Base-by-base conservation (phyloP, 352 stramenopile genomes). In the Globisporangium echinulatum region DNA sequence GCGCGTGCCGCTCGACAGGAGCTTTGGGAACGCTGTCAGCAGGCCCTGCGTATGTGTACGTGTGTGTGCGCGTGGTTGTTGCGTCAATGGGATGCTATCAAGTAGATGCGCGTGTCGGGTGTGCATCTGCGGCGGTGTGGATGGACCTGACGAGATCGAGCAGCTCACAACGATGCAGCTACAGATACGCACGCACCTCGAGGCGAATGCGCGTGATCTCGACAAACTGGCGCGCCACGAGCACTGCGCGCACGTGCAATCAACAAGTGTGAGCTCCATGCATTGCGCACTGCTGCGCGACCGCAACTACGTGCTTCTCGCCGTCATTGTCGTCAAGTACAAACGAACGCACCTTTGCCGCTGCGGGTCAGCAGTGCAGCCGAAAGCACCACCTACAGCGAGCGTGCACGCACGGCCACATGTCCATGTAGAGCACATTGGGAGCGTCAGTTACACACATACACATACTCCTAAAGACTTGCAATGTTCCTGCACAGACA, bases 181-280 rank as follows among this genome's bases (percentile, higher is more conserved):
- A 54, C 25, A 25, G 25, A 25, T 25, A 25, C 25, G 11, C n/a
- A n/a, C 55, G 39, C 58, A 94, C 85, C 86, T 99, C 97, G 37
- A 99, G 87, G 49, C 97, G 92, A 56, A 99, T 97, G 39, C 97
- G 90, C 63, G 96, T 98, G 87, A 99, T 99, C 75, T 99, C 96
- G 39, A 99, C 96, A 79, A 99, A 99, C 79, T 99, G 97, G 46
- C 97, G 88, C 48, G 96, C 96, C 37, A 99, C 84, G 46, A 99
- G 72, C 63, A 95, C 85, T 95, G 70, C 39, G 7, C 25, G 17
- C 56, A 70, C 10, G 52, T 1, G 49, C 15, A 60, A 10, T 44
- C 8, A 39, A 25, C 25, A 25, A 25, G 25, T 25, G 1, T 25
- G 25, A 25, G 25, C 25, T 25, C 25, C 25, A 25, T 25, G 25